A percentile compares a stretch with the other conserved stretches of the same genome.
Evolutionary conservation across 1,284 basidiomycete genomes (phyloP).

Genomic region (Trichosporon ovoides): DNA sequence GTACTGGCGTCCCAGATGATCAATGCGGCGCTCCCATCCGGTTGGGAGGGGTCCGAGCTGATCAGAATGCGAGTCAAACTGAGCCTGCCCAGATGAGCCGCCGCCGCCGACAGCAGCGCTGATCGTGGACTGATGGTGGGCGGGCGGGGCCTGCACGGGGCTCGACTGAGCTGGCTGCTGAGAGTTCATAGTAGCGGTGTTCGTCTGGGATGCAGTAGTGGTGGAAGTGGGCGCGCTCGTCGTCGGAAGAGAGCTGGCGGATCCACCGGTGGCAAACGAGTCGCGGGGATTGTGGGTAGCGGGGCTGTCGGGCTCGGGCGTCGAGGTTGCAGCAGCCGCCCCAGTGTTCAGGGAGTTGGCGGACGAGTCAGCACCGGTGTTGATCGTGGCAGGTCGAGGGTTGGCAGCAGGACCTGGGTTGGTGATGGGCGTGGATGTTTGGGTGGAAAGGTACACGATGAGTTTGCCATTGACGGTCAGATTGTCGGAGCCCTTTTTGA

Average conservation of each 20-base stretch:
- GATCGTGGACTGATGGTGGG: slow-evolving; percentile 1
- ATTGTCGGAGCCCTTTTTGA: slow-evolving; percentile 81
- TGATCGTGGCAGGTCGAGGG: slow-evolving; percentile 36
- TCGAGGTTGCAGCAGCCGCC: slow-evolving; percentile 11
- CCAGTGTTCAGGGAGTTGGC: background rate
- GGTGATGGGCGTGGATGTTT: slow-evolving; percentile 65
- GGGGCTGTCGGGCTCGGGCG: slow-evolving; percentile 21
- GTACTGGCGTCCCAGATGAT: slow-evolving; percentile 81
- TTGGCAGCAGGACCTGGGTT: slow-evolving; percentile 57
- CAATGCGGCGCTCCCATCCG: slow-evolving; percentile 91
- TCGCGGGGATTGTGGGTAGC: slow-evolving; percentile 18
- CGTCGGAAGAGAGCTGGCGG: slow-evolving; percentile 42
- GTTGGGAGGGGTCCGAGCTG: slow-evolving; percentile 71
- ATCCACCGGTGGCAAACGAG: slow-evolving; percentile 8
- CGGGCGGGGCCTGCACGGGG: background rate
- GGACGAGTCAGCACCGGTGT: slow-evolving; percentile 34
- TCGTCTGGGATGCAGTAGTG: slow-evolving; percentile 29
- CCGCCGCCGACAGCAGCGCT: slow-evolving; percentile 8
- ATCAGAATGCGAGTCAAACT: slow-evolving; percentile 76
- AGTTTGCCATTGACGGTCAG: slow-evolving; percentile 80
- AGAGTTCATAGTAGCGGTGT: slow-evolving; percentile 37
- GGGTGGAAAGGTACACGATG: slow-evolving; percentile 76
- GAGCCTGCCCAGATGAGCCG: slow-evolving; percentile 43
- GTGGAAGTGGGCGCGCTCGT: slow-evolving; percentile 16
- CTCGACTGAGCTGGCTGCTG: slow-evolving; percentile 28